These are phyloP conservation scores for Coelastrella sp. DNA, from an alignment of 139 green algal species.

Conservation along the genomic window DNA sequence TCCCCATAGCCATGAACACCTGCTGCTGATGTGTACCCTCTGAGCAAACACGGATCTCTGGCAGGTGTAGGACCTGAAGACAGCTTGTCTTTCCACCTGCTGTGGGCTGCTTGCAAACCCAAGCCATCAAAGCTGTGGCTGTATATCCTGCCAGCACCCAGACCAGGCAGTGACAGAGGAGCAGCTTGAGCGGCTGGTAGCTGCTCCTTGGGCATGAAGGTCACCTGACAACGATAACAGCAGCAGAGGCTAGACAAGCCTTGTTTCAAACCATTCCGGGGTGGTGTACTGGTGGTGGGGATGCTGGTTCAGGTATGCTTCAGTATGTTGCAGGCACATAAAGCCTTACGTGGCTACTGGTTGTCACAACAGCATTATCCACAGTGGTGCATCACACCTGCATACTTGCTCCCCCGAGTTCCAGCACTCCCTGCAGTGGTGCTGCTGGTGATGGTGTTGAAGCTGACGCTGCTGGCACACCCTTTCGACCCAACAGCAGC, in stretches of 20 bases:
- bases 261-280: not conserved
- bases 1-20: constrained; percentile 2
- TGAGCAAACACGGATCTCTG: constrained; percentile 31
- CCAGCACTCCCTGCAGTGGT: constrained; percentile 56
- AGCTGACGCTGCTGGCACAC: constrained; percentile 24
- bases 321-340: not conserved
- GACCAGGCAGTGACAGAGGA: not conserved
- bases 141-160: constrained; percentile 6
- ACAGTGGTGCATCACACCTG: constrained; percentile 53
- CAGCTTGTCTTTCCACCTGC: not conserved
- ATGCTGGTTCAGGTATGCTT: too few relatives aligned
- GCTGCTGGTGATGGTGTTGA: constrained; percentile 20
- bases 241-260: not conserved
- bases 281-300: not conserved
- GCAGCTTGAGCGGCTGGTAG: constrained; percentile 27
- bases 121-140: constrained; percentile 40
- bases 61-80: not conserved
- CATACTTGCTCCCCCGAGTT: constrained; percentile 65
- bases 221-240: constrained; percentile 29
- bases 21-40: not conserved
- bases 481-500: constrained; percentile 6
- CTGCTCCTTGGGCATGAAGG: not conserved
- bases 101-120: constrained; percentile 10
- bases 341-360: not conserved
- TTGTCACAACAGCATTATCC: not conserved